Conservation (phyloP, 2,329 filamentous ascomycete species). For the Orbilia ellipsospora region DNA sequence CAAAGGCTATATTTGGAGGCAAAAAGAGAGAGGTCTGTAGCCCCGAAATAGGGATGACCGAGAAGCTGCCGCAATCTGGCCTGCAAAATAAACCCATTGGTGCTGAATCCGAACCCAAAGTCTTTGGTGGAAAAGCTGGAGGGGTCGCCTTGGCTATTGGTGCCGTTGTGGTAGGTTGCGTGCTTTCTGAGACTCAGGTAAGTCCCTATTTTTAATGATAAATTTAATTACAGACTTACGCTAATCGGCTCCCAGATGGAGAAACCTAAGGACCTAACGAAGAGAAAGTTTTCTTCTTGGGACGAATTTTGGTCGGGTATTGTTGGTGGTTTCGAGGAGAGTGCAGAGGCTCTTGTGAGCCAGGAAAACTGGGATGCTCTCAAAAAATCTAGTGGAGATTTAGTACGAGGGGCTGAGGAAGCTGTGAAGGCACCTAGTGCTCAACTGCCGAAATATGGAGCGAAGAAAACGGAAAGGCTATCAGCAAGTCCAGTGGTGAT, state of each 20-base stretch:
- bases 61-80: too few relatives aligned
- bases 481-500: background rate
- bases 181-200: background rate
- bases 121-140: background rate
- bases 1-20: background rate
- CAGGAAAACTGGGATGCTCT: background rate
- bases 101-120: background rate
- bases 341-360: background rate
- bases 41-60: background rate
- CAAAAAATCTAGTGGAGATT: background rate
- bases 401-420: background rate
- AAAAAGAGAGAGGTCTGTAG: background rate
- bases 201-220: background rate
- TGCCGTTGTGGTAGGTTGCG: background rate
- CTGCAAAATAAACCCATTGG: background rate
- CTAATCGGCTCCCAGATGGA: background rate
- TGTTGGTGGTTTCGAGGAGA: background rate
- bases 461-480: background rate
- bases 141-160: background rate
- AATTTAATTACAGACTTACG: background rate
- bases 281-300: background rate
- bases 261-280: background rate
- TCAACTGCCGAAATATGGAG: conserved; percentile 5
- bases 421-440: background rate
- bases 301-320: background rate